phyloP scores from a whole-genome alignment of 176 grass and related monocot genomes.

The Bromus sterilis region DNA sequence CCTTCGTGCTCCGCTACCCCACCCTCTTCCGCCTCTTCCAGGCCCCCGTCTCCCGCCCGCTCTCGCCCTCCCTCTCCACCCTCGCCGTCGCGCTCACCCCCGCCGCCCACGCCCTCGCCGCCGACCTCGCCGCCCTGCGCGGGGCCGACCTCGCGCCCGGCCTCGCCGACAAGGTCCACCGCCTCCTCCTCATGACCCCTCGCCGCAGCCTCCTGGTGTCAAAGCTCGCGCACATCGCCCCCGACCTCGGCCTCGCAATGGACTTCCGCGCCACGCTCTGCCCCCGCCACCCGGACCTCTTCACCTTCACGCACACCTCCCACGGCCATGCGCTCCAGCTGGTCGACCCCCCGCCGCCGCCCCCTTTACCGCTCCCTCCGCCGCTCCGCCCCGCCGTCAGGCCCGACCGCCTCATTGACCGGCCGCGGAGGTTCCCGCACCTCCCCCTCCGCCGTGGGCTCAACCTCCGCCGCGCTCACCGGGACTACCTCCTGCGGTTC shows the following conservation, averaged over 20 bases:
- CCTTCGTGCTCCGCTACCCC: background rate
- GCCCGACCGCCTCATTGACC: background rate
- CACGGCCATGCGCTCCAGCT: background rate
- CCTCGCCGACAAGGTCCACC: background rate
- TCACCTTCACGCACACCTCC: background rate
- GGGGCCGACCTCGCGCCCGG: background rate
- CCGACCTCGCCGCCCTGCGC: background rate
- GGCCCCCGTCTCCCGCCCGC: background rate
- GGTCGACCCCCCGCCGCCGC: background rate
- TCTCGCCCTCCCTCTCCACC: conserved; percentile 3
- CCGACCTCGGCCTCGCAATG: conserved; percentile 13
- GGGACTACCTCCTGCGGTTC: background rate
- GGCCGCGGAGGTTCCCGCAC: conserved; percentile 1
- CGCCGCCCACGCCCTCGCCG: background rate
- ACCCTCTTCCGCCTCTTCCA: conserved; percentile 3
- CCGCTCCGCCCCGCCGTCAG: background rate
- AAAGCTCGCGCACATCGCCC: background rate
- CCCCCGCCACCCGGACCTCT: background rate
- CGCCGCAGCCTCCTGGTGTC: background rate
- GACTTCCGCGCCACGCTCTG: conserved; percentile 11
- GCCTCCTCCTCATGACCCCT: conserved; percentile 1
- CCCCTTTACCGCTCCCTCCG: background rate
- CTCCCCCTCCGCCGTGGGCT: background rate
- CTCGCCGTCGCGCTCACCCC: conserved; percentile 4
- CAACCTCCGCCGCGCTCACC: conserved; percentile 3